Conservation (phyloP, 176 grass and related monocot genomes). For the Carex littledalei region DNA sequence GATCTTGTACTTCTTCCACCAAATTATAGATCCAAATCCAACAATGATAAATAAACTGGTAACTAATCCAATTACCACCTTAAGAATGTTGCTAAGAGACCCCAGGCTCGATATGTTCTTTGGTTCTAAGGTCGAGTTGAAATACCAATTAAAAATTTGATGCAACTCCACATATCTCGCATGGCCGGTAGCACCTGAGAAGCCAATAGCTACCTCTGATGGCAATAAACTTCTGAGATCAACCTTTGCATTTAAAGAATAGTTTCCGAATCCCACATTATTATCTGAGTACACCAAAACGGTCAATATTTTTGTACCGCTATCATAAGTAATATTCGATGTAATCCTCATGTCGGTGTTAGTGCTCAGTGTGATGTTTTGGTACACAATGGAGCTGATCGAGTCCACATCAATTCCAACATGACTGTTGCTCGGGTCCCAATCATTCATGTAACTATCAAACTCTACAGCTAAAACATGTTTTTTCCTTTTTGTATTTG, state of each 20-base stretch:
- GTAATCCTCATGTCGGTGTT: constrained; percentile 5
- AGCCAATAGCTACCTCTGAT: not conserved
- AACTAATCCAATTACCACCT: not conserved
- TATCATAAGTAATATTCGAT: not conserved
- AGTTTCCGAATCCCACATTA: not conserved
- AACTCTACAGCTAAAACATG: constrained; percentile 24
- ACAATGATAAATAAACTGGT: not conserved
- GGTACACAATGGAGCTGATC: constrained; percentile 4
- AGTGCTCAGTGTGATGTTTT: constrained; percentile 1
- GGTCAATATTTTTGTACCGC: not conserved
- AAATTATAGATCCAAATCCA: constrained; percentile 3
- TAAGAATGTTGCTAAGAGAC: not conserved
- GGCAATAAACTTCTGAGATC: constrained; percentile 8
- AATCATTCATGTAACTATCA: constrained; percentile 10
- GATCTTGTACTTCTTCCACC: not conserved
- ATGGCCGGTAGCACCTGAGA: constrained; percentile 10
- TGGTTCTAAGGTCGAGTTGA: constrained; percentile 4
- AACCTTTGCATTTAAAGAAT: not conserved
- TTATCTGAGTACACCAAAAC: constrained; percentile 8
- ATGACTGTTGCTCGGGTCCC: not conserved
- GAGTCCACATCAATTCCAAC: constrained; percentile 26
- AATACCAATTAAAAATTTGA: constrained; percentile 20
- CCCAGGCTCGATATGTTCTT: not conserved
- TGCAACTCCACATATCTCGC: not conserved
- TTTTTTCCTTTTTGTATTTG: not conserved